phyloP scores from a whole-genome alignment of 805 yeast species.

The Yarrowia bubula region DNA sequence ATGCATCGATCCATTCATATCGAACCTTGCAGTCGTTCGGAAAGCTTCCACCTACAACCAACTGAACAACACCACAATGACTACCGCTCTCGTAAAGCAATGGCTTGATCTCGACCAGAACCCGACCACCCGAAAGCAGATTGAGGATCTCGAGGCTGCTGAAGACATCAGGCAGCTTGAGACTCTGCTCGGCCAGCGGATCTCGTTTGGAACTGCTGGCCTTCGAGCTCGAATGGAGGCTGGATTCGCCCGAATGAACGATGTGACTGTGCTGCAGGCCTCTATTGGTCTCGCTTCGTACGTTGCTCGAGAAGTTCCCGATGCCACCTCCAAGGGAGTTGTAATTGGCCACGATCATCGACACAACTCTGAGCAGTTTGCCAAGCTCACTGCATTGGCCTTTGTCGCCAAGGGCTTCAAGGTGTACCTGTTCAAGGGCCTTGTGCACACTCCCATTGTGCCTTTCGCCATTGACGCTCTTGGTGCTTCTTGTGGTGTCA shows the following conservation, averaged over 20 bases:
- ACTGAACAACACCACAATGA: neutral
- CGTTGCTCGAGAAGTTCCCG: constrained; percentile 35
- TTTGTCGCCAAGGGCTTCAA: constrained; percentile 66
- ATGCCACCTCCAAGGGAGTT: constrained; percentile 44
- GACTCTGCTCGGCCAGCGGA: constrained; percentile 49
- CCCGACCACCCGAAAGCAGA: constrained; percentile 52
- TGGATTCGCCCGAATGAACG: constrained; percentile 86
- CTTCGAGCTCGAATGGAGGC: constrained; percentile 85
- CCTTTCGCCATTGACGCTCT: constrained; percentile 75
- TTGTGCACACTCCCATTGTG: constrained; percentile 84
- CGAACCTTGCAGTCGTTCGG: constrained; percentile 3
- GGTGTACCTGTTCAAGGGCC: constrained; percentile 49
- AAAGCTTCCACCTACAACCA: neutral
- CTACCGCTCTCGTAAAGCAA: neutral
- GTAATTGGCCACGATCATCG: constrained; percentile 94
- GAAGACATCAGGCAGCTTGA: constrained; percentile 49
- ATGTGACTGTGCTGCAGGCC: constrained; percentile 84
- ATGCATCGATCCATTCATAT: constrained; percentile 3
- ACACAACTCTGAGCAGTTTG: constrained; percentile 73
- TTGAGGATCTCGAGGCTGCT: constrained; percentile 45
- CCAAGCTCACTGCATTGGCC: constrained; percentile 71
- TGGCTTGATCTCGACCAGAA: constrained; percentile 36
- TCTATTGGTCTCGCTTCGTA: constrained; percentile 49
- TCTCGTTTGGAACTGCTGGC: constrained; percentile 92
- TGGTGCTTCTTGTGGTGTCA: constrained; percentile 62